Conservation (phyloP, 306 rosid genomes). For the Glycine tomentella region DNA sequence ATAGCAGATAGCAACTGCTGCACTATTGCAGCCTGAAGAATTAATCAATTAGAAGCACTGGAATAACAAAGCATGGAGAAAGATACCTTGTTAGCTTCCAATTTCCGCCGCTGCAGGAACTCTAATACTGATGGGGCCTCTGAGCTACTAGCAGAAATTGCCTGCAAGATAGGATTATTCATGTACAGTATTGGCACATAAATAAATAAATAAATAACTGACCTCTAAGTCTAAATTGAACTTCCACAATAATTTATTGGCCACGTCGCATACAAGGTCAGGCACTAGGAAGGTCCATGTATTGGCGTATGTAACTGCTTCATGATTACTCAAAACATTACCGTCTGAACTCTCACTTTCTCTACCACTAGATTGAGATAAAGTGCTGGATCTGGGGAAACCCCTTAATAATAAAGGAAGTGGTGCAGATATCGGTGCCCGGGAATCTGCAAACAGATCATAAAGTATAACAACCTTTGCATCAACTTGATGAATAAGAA, state of each 20-base stretch:
- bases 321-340: conserved; percentile 58
- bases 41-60: conserved; percentile 34
- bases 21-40: conserved; percentile 43
- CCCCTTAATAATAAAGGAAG: conserved; percentile 92
- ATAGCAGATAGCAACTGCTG: conserved; percentile 20
- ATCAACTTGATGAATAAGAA: conserved; percentile 95
- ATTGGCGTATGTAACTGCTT: conserved; percentile 70
- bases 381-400: conserved; percentile 65
- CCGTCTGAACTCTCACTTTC: conserved; percentile 63
- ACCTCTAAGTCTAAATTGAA: conserved; percentile 88
- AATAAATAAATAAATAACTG: conserved; percentile 42
- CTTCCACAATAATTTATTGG: conserved; percentile 81
- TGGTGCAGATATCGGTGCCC: conserved; percentile 96
- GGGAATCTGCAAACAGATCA: conserved; percentile 85
- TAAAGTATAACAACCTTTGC: conserved; percentile 96
- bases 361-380: conserved; percentile 66
- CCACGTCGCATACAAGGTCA: conserved; percentile 81
- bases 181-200: conserved; percentile 26
- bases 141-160: conserved; percentile 96
- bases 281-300: conserved; percentile 89
- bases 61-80: conserved; percentile 3
- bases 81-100: conserved; percentile 81
- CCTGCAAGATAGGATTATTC: conserved; percentile 58
- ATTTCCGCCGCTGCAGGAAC: conserved; percentile 93
- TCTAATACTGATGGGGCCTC: conserved; percentile 91